Evolutionary conservation across 768 basidiomycete genomes (phyloP).

Genomic region (Mycena rebaudengoi): DNA sequence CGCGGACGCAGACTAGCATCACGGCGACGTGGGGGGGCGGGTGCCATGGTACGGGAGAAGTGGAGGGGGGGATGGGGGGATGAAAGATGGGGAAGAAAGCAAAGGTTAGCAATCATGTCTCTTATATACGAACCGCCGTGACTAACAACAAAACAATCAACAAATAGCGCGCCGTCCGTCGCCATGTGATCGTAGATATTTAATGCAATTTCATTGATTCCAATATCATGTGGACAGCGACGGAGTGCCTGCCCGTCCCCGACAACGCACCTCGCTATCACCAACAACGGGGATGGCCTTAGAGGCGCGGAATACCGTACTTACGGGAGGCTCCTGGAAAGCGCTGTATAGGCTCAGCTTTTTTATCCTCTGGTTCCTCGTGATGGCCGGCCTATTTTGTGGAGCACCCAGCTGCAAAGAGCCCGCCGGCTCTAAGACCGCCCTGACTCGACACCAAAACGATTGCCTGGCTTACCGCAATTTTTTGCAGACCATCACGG

Average conservation of each 20-base stretch:
- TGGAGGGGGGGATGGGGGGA: background rate
- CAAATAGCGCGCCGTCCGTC: background rate
- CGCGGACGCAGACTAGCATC: too few species aligned
- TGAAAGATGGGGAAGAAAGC: background rate
- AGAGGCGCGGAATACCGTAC: too few species aligned
- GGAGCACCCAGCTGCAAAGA: background rate
- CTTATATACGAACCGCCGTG: background rate
- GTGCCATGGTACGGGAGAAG: background rate
- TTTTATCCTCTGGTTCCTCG: background rate
- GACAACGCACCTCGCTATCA: background rate
- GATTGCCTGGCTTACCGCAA: background rate
- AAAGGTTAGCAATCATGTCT: background rate
- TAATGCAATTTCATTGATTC: conserved; percentile 3
- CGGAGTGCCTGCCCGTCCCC: too few species aligned
- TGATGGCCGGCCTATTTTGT: too few species aligned
- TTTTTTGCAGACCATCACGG: background rate
- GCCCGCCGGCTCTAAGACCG: background rate
- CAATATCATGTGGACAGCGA: too few species aligned
- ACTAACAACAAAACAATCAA: conserved; percentile 3
- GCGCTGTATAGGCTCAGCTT: background rate
- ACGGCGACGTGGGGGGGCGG: background rate
- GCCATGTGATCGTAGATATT: conserved; percentile 6
- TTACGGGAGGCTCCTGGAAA: too few species aligned
- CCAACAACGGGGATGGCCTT: background rate
- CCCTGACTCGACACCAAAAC: background rate